Percentiles rank a stretch among this genome's conserved stretches.
Evolutionary conservation across 371 early-diverging fungal genomes (phyloP).

Genomic region (Haplosporangium sp.): DNA sequence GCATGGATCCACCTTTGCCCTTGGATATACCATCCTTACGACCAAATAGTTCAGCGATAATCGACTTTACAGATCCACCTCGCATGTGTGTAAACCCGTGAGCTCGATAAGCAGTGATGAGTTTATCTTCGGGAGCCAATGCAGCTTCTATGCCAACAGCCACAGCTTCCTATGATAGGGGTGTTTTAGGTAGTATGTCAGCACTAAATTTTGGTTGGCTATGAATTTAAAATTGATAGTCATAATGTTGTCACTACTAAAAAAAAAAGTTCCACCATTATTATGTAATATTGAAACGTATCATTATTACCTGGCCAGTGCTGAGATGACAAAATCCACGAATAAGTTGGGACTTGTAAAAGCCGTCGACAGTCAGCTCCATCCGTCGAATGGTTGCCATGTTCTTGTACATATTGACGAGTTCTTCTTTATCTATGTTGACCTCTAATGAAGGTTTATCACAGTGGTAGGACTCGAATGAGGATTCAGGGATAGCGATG

Average conservation of each 20-base stretch:
- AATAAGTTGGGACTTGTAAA: constrained; percentile 96
- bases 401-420: constrained; percentile 84
- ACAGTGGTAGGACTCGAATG: constrained; percentile 76
- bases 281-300: not conserved
- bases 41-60: constrained; percentile 92
- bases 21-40: constrained; percentile 90
- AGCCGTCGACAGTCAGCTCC: constrained; percentile 94
- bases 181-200: not conserved
- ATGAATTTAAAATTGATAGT: not conserved
- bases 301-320: constrained; percentile 89
- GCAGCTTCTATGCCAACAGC: constrained; percentile 95
- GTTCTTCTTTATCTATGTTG: constrained; percentile 72
- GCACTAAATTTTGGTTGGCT: not conserved
- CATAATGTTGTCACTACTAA: constrained; percentile 4
- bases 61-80: constrained; percentile 80
- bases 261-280: not conserved
- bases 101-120: constrained; percentile 99
- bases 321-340: constrained; percentile 99
- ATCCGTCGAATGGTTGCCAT: constrained; percentile 93
- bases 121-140: constrained; percentile 85
- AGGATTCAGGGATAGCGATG: constrained; percentile 67
- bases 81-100: constrained; percentile 97
- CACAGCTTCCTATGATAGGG: constrained; percentile 86
- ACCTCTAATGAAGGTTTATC: constrained; percentile 73
- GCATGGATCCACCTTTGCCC: constrained; percentile 99